Evolutionary conservation across 805 yeast genomes (phyloP).

Genomic region (Cyberlindnera xylosilytica): DNA sequence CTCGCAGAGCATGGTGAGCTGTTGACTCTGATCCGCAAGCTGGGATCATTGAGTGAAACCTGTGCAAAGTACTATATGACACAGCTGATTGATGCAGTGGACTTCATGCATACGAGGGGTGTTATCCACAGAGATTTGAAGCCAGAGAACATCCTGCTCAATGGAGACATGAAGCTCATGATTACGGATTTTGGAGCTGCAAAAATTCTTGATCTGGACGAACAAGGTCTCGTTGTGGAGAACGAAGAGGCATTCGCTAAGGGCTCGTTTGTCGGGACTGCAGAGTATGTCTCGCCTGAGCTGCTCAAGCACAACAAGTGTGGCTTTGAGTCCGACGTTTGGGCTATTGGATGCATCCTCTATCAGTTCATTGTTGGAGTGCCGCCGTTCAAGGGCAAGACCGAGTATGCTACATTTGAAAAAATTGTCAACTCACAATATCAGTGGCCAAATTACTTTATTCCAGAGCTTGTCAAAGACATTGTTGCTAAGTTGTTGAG

Average conservation of each 20-base stretch:
- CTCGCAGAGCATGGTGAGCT: constrained; percentile 96
- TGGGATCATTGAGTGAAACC: constrained; percentile 72
- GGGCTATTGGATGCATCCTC: constrained; percentile 96
- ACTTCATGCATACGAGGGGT: constrained; percentile 84
- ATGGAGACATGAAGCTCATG: constrained; percentile 81
- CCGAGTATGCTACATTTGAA: constrained; percentile 78
- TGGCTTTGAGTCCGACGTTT: constrained; percentile 88
- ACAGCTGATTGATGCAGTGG: constrained; percentile 88
- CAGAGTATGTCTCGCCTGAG: constrained; percentile 95
- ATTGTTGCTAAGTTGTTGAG: constrained; percentile 65
- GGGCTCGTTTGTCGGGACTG: constrained; percentile 93
- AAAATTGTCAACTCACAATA: constrained; percentile 79
- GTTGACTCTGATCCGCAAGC: constrained; percentile 68
- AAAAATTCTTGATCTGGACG: constrained; percentile 49
- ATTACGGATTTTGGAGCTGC: constrained; percentile 99
- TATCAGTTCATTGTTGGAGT: constrained; percentile 93
- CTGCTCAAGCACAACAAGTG: constrained; percentile 75
- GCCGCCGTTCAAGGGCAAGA: constrained; percentile 83
- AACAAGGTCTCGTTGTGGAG: constrained; percentile 19
- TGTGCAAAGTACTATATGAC: constrained; percentile 78
- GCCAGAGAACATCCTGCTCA: constrained; percentile 88
- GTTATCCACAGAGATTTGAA: constrained; percentile 92
- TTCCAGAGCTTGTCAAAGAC: constrained; percentile 61
- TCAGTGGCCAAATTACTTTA: constrained; percentile 61
- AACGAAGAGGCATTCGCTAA: constrained; percentile 29